Percentiles rank a stretch among this genome's conserved stretches.
These are phyloP conservation scores for Mycena floridula DNA, from an alignment of 768 basidiomycete genomes.

Conservation along the genomic window DNA sequence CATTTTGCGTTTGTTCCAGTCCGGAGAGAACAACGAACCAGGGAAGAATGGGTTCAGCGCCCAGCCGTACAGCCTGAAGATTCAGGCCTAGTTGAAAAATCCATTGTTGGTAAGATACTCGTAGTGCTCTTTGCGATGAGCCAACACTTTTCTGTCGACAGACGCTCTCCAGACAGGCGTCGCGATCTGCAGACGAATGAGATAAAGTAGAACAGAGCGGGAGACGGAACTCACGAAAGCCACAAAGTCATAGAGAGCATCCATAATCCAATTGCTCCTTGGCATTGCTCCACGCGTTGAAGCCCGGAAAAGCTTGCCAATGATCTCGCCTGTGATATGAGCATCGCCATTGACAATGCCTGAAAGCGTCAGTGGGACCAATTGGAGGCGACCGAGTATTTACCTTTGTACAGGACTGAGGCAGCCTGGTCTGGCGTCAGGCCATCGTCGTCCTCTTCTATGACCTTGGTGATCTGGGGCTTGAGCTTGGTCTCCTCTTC, in stretches of 20 bases:
- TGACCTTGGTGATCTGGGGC: slow-evolving; percentile 65
- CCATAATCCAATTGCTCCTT: slow-evolving; percentile 52
- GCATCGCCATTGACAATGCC: slow-evolving; percentile 66
- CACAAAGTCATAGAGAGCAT: slow-evolving; percentile 39
- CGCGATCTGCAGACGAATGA: slow-evolving; percentile 32
- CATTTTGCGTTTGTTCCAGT: too few species aligned
- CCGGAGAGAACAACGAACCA: too few species aligned
- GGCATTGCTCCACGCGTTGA: slow-evolving; percentile 62
- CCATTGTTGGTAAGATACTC: slow-evolving; percentile 36
- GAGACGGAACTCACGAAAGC: slow-evolving; percentile 34
- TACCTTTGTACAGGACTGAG: slow-evolving; percentile 51
- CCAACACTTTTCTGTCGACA: slow-evolving; percentile 41
- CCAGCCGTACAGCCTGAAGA: too few species aligned
- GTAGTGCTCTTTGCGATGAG: slow-evolving; percentile 40
- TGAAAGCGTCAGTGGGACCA: slow-evolving; percentile 17
- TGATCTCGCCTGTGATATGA: slow-evolving; percentile 72
- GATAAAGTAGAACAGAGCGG: slow-evolving; percentile 4
- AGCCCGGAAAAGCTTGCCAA: slow-evolving; percentile 61
- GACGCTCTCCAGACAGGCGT: slow-evolving; percentile 46
- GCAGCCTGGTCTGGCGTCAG: slow-evolving; percentile 63
- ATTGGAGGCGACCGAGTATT: slow-evolving; percentile 5
- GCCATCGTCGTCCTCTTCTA: slow-evolving; percentile 70
- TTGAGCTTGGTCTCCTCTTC: slow-evolving; percentile 45
- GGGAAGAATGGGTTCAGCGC: too few species aligned
- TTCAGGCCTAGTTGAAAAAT: slow-evolving; percentile 37